Conservation (phyloP, 2,329 filamentous ascomycete species). For the Graphilbum ipis-grandicollis region DNA sequence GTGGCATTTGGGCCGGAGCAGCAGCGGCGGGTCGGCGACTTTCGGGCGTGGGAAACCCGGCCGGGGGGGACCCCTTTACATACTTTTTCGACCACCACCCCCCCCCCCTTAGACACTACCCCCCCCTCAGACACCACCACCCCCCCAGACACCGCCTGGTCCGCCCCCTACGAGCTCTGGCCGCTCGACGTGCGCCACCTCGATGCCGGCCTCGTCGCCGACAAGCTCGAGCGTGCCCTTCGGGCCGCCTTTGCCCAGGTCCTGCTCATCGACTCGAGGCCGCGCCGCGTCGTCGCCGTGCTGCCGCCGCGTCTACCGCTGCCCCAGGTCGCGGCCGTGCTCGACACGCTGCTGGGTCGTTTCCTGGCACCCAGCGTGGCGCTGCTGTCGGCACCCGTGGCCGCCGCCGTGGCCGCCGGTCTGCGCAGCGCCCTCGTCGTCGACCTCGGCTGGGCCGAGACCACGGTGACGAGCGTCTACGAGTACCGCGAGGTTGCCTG, state of each 20-base stretch:
- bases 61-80: too few species aligned
- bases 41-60: conserved; percentile 50
- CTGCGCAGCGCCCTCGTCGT: conserved; percentile 73
- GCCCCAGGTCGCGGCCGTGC: conserved; percentile 29
- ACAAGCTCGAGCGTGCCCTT: conserved; percentile 71
- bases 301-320: conserved; percentile 26
- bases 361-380: conserved; percentile 71
- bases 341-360: conserved; percentile 64
- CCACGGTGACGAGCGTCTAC: conserved; percentile 68
- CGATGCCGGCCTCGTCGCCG: conserved; percentile 65
- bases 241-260: conserved; percentile 67
- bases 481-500: conserved; percentile 72
- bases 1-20: conserved; percentile 59
- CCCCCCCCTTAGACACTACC: too few species aligned
- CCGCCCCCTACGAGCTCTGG: conserved; percentile 58
- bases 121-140: too few species aligned
- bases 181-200: conserved; percentile 52
- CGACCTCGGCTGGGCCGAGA: conserved; percentile 88
- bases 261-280: conserved; percentile 56
- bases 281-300: conserved; percentile 56
- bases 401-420: conserved; percentile 62
- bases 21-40: conserved; percentile 65
- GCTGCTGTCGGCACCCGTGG: conserved; percentile 59
- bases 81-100: too few species aligned
- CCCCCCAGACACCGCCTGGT: conserved; percentile 35